phyloP scores from a whole-genome alignment of 208 protist species.

The Acanthamoeba lenticulata region DNA sequence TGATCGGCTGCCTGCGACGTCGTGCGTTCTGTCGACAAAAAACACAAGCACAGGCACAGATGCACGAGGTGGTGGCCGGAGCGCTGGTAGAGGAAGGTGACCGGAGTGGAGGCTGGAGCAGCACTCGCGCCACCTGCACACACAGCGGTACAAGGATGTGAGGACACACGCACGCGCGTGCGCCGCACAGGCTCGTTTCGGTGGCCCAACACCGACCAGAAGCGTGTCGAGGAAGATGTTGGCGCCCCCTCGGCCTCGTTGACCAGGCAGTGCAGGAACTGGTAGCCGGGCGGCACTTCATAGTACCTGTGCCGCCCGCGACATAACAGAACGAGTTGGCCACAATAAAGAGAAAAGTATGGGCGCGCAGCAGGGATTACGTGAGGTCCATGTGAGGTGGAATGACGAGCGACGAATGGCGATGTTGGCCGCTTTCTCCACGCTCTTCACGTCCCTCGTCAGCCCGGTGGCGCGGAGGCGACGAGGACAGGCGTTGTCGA shows the following conservation, averaged over 20 bases:
- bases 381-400: constrained; percentile 61
- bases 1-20: no score
- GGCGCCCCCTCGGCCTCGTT: constrained; percentile 1
- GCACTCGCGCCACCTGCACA: no score
- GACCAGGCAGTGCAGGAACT: constrained; percentile 67
- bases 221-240: constrained; percentile 53
- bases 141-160: no score
- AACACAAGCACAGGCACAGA: no score
- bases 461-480: constrained; percentile 31
- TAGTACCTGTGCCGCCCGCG: constrained; percentile 66
- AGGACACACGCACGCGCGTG: neutral
- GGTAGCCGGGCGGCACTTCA: constrained; percentile 53
- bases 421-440: constrained; percentile 59
- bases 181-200: neutral
- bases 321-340: no score
- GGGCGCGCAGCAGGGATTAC: no score
- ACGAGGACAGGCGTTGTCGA: no score
- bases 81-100: no score
- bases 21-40: no score
- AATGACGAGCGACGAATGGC: constrained; percentile 20
- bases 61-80: no score
- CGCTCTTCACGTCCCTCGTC: constrained; percentile 58
- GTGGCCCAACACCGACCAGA: neutral
- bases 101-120: no score
- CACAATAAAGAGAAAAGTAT: no score